Conservation (phyloP, 305 asterid genomes). For the Withania somnifera region DNA sequence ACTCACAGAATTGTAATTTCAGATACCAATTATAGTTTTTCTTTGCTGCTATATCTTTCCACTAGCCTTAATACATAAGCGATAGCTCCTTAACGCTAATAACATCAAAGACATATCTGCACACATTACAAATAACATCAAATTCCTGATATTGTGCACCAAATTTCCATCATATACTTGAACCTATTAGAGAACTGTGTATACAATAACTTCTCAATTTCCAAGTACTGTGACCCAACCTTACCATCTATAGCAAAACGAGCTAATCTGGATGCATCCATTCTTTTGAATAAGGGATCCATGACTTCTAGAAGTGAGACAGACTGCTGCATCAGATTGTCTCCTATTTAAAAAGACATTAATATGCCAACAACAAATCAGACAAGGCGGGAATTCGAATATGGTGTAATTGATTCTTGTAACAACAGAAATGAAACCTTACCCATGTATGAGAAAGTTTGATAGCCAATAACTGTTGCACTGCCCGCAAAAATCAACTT, state of each 20-base stretch:
- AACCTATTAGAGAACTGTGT: background rate
- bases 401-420: background rate
- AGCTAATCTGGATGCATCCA: constrained; percentile 94
- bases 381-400: background rate
- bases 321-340: constrained; percentile 76
- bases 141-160: background rate
- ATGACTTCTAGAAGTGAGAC: constrained; percentile 70
- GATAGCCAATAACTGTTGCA: constrained; percentile 65
- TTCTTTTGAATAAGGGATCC: constrained; percentile 91
- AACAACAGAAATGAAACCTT: constrained; percentile 7
- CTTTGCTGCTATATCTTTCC: background rate
- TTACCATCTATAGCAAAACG: constrained; percentile 89
- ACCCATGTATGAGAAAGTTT: constrained; percentile 89
- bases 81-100: background rate
- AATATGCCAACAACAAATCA: background rate
- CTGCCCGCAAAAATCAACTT: constrained; percentile 74
- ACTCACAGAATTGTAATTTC: background rate
- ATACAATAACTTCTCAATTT: background rate
- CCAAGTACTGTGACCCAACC: constrained; percentile 4
- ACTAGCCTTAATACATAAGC: background rate
- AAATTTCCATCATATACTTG: background rate
- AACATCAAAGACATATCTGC: background rate
- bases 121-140: background rate
- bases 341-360: constrained; percentile 42
- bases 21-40: background rate